Evolutionary conservation across 2,329 filamentous ascomycete species (phyloP).

Genomic region (Chalaropsis ovoidea): DNA sequence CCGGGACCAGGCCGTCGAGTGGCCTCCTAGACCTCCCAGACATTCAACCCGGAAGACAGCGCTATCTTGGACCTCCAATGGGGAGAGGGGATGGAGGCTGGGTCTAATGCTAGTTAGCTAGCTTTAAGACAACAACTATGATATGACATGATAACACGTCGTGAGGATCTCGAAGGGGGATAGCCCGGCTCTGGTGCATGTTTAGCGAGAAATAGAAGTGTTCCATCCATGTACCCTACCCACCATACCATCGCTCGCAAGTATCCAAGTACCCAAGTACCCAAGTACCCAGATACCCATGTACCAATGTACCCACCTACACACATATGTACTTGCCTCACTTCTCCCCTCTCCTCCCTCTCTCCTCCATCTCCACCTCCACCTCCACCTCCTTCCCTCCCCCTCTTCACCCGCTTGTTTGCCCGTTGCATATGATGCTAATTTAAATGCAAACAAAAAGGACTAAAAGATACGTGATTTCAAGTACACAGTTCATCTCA

Average conservation of each 20-base stretch:
- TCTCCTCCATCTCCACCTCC: neutral
- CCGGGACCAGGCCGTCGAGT: neutral
- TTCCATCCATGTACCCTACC: neutral
- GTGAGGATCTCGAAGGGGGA: neutral
- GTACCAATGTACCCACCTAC: neutral
- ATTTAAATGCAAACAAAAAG: neutral
- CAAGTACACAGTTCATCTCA: no score
- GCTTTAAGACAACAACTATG: constrained; percentile 9
- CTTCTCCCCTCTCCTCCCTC: neutral
- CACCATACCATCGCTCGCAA: no score
- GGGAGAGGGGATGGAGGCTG: neutral
- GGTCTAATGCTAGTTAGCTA: neutral
- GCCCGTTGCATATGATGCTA: neutral
- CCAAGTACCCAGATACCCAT: neutral
- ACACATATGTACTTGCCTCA: neutral
- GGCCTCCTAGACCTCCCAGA: neutral
- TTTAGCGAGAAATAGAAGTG: constrained; percentile 3
- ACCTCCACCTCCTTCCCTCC: neutral
- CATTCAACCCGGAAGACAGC: neutral
- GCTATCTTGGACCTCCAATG: constrained; percentile 3
- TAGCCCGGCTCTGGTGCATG: neutral
- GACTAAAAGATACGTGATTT: no score
- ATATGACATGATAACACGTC: constrained; percentile 6
- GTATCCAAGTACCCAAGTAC: neutral
- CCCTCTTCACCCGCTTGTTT: neutral